Evolutionary conservation across 179 eudicot genomes (phyloP).

Genomic region (Heliamphora pulchella): DNA sequence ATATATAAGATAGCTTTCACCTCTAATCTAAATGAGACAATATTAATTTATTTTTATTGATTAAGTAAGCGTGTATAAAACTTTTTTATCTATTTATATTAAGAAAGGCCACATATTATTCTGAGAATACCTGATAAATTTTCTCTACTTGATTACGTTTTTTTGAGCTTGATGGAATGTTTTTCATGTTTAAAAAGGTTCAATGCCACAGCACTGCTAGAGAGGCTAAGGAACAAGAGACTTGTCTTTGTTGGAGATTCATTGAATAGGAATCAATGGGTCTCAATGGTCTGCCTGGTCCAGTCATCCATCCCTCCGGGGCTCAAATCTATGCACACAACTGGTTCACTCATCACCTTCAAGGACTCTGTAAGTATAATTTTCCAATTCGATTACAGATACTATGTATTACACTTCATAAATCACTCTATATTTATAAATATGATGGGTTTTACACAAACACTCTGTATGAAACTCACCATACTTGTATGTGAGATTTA

Average conservation of each 20-base stretch:
- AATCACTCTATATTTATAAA: no score
- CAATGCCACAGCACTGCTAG: constrained; percentile 19
- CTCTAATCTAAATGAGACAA: no score
- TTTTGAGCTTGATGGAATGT: neutral
- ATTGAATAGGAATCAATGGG: constrained; percentile 19
- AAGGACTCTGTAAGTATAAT: constrained; percentile 3
- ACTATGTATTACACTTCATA: no score
- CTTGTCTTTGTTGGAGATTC: constrained; percentile 21
- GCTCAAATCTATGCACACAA: constrained; percentile 17
- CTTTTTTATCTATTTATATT: no score
- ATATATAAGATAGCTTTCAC: no score
- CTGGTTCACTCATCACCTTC: constrained; percentile 18
- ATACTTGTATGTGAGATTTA: no score
- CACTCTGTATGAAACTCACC: no score
- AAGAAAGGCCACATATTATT: no score
- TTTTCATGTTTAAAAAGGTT: constrained; percentile 5
- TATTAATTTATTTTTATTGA: no score
- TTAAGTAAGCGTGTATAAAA: no score
- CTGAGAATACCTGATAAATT: no score
- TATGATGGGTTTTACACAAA: no score
- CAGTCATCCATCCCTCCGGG: constrained; percentile 12
- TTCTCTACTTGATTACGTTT: neutral
- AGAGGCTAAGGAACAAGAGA: constrained; percentile 16
- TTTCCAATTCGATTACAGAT: neutral
- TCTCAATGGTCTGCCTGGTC: constrained; percentile 20